Evolutionary conservation across 352 stramenopile species (phyloP).

Genomic region (Globisporangium echinulatum): DNA sequence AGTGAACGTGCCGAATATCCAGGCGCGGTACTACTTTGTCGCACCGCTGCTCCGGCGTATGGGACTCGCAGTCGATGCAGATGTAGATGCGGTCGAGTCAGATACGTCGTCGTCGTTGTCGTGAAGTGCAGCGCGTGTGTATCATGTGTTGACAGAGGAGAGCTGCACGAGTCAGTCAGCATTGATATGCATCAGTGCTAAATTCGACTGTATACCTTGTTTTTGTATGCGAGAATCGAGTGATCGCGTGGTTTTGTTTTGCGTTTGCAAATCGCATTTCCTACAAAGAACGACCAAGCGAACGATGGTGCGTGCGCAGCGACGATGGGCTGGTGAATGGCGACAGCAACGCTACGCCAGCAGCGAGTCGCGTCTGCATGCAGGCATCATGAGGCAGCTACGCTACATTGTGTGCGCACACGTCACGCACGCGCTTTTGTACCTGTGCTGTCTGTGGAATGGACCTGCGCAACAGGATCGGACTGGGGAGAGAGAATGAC

Average conservation of each 20-base stretch:
- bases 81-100: neutral
- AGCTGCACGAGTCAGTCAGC: neutral
- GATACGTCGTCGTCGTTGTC: neutral
- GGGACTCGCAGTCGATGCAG: neutral
- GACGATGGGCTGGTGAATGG: neutral
- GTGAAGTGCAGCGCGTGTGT: neutral
- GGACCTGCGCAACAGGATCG: too few relatives aligned
- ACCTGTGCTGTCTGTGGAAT: too few relatives aligned
- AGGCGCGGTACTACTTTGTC: slow-evolving; percentile 11
- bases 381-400: too few relatives aligned
- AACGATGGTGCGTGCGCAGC: too few relatives aligned
- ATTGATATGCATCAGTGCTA: neutral
- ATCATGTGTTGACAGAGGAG: neutral
- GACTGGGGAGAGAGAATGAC: too few relatives aligned
- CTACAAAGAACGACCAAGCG: neutral
- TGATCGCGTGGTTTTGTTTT: neutral
- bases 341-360: neutral
- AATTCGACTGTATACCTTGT: neutral
- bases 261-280: neutral
- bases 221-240: neutral
- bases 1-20: slow-evolving; percentile 12
- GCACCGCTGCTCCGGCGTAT: slow-evolving; percentile 7
- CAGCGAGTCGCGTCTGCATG: too few relatives aligned
- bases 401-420: too few relatives aligned
- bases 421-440: too few relatives aligned